These are phyloP conservation scores for Alternaria sp. DNA, from an alignment of 2,329 filamentous ascomycete species.

Conservation along the genomic window DNA sequence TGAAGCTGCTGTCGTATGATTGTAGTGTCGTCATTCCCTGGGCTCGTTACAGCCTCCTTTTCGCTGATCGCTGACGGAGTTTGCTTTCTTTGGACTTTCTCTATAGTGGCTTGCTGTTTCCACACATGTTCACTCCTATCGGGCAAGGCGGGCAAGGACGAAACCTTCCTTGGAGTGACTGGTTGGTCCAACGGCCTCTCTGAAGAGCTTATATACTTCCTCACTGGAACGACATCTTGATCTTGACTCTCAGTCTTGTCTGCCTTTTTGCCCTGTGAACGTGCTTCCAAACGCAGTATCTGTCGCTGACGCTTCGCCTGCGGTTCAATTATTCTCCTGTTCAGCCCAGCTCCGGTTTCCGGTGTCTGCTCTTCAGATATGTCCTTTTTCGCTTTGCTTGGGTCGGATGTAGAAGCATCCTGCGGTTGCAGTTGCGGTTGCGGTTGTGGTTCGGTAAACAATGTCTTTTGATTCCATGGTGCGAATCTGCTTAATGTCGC, in stretches of 20 bases:
- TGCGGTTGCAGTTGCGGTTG: background rate
- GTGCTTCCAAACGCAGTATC: constrained; percentile 3
- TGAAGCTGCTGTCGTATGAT: constrained; percentile 24
- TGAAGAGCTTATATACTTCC: background rate
- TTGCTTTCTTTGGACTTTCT: constrained; percentile 2
- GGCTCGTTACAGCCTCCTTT: background rate
- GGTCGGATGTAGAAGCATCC: background rate
- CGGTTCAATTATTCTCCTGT: background rate
- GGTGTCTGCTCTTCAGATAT: background rate
- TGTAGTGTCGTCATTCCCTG: background rate
- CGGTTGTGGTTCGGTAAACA: constrained; percentile 4
- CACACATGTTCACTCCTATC: background rate
- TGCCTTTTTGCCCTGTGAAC: background rate
- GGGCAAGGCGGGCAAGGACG: background rate
- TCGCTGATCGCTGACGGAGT: background rate
- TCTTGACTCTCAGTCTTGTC: background rate
- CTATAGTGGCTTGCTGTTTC: background rate
- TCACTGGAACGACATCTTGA: background rate
- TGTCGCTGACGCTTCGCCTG: background rate
- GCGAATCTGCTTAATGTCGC: background rate
- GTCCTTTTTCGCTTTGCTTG: constrained; percentile 3
- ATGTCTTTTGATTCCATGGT: constrained; percentile 1
- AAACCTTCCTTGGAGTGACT: background rate
- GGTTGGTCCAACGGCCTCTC: constrained; percentile 1
- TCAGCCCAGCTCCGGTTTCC: background rate